Evolutionary conservation across 1,139 yeast genomes (phyloP).

Genomic region (Meyerozyma elateridarum): DNA sequence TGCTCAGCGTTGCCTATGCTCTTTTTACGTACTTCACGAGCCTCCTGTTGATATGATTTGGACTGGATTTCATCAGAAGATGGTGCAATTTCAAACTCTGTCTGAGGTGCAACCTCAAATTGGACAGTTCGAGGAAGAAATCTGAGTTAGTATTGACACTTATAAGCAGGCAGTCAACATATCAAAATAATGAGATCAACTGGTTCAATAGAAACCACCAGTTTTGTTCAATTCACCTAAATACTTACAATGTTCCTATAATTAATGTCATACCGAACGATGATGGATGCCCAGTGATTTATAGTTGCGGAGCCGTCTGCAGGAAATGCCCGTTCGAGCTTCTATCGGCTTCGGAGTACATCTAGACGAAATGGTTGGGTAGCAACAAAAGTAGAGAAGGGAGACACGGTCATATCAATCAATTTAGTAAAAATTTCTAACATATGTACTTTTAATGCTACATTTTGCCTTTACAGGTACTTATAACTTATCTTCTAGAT

Average conservation of each 20-base stretch:
- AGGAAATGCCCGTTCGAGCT: too few relatives aligned
- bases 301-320: neutral
- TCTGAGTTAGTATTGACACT: constrained; percentile 31
- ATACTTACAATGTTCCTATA: constrained; percentile 60
- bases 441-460: too few relatives aligned
- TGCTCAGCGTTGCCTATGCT: neutral
- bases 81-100: constrained; percentile 8
- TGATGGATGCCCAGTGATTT: neutral
- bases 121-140: constrained; percentile 71
- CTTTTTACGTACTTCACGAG: neutral
- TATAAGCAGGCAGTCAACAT: neutral
- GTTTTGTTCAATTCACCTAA: too few relatives aligned
- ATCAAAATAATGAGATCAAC: neutral
- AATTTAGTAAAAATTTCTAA: too few relatives aligned
- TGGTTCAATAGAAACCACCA: too few relatives aligned
- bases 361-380: too few relatives aligned
- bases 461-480: too few relatives aligned
- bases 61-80: constrained; percentile 4
- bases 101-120: constrained; percentile 45
- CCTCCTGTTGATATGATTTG: neutral
- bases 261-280: constrained; percentile 52
- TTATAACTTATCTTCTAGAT: too few relatives aligned
- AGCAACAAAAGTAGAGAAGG: too few relatives aligned
- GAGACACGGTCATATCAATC: too few relatives aligned
- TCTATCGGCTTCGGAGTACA: too few relatives aligned